These are phyloP conservation scores for Bryopsis sp. DNA, from an alignment of 139 green algal genomes.

Conservation along the genomic window DNA sequence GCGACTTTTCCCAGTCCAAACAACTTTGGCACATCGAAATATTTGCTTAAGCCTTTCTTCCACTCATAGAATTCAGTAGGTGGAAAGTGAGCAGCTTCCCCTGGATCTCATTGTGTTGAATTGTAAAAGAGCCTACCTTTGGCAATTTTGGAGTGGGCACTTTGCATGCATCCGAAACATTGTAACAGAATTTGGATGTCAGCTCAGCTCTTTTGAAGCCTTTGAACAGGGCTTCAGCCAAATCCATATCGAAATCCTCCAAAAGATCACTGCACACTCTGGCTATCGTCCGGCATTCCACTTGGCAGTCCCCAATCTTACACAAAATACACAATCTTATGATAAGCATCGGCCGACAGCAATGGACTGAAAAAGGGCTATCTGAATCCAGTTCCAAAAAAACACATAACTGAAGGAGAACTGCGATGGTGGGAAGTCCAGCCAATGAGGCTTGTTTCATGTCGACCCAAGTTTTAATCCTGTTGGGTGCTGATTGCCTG, in stretches of 20 bases:
- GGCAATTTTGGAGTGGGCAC: conserved; percentile 41
- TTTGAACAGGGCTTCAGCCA: conserved; percentile 30
- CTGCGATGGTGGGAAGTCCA: too few relatives aligned
- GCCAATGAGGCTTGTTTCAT: too few relatives aligned
- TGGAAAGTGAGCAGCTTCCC: conserved; percentile 2
- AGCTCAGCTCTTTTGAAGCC: conserved; percentile 23
- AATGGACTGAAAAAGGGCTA: too few relatives aligned
- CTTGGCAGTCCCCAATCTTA: conserved; percentile 38
- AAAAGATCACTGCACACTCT: conserved; percentile 51
- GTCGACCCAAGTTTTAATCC: too few relatives aligned
- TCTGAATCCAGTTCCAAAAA: too few relatives aligned
- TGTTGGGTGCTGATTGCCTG: too few relatives aligned
- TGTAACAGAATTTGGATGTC: conserved; percentile 23
- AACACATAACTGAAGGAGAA: too few relatives aligned
- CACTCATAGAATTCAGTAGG: background rate
- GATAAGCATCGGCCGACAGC: too few relatives aligned
- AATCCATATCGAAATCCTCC: conserved; percentile 45
- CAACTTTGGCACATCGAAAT: background rate
- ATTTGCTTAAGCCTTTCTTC: background rate
- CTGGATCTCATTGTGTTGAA: background rate
- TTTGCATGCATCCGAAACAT: conserved; percentile 53
- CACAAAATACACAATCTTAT: too few relatives aligned
- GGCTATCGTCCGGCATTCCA: conserved; percentile 70
- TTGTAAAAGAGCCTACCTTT: conserved; percentile 30
- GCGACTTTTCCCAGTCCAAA: background rate